Percentiles rank a stretch among this genome's conserved stretches.
phyloP scores from a whole-genome alignment of 129 eudicot species.

The Flaveria sonorensis region DNA sequence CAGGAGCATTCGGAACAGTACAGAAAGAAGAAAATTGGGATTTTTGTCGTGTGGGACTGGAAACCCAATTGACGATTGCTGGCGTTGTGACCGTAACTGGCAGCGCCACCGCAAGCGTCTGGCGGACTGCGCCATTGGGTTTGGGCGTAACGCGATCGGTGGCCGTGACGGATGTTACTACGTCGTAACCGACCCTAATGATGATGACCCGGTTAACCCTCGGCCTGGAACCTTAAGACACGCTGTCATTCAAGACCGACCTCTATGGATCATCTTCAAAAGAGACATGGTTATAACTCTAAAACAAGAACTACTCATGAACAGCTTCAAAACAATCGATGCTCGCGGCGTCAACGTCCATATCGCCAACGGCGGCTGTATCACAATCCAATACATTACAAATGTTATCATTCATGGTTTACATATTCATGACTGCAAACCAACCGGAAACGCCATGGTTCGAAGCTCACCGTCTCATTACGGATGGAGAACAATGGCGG shows the following conservation, averaged over 20 bases:
- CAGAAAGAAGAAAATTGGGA: slow-evolving; percentile 76
- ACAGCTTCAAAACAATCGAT: slow-evolving; percentile 92
- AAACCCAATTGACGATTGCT: slow-evolving; percentile 87
- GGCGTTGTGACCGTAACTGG: slow-evolving; percentile 89
- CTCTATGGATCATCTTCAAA: slow-evolving; percentile 83
- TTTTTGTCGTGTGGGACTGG: slow-evolving; percentile 88
- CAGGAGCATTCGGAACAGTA: slow-evolving; percentile 69
- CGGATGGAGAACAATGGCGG: slow-evolving; percentile 86
- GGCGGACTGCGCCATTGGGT: slow-evolving; percentile 87
- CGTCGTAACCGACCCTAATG: slow-evolving; percentile 69
- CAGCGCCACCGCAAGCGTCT: slow-evolving; percentile 59
- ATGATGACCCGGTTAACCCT: slow-evolving; percentile 77
- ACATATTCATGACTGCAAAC: slow-evolving; percentile 81
- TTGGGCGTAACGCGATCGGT: slow-evolving; percentile 90
- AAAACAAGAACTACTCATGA: slow-evolving; percentile 84
- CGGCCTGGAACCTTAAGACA: slow-evolving; percentile 83
- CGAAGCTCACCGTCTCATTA: slow-evolving; percentile 77
- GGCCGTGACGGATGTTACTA: slow-evolving; percentile 85
- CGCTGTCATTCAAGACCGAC: slow-evolving; percentile 84
- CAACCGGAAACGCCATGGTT: slow-evolving; percentile 85
- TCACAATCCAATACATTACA: slow-evolving; percentile 71
- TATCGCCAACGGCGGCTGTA: slow-evolving; percentile 79
- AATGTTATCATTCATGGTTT: slow-evolving; percentile 84
- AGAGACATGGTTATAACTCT: slow-evolving; percentile 82
- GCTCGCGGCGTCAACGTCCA: slow-evolving; percentile 80